Percentiles rank a stretch among this genome's conserved stretches.
These are phyloP conservation scores for Neopestalotiopsis sp. DNA, from an alignment of 2,329 filamentous ascomycete genomes.

Conservation along the genomic window DNA sequence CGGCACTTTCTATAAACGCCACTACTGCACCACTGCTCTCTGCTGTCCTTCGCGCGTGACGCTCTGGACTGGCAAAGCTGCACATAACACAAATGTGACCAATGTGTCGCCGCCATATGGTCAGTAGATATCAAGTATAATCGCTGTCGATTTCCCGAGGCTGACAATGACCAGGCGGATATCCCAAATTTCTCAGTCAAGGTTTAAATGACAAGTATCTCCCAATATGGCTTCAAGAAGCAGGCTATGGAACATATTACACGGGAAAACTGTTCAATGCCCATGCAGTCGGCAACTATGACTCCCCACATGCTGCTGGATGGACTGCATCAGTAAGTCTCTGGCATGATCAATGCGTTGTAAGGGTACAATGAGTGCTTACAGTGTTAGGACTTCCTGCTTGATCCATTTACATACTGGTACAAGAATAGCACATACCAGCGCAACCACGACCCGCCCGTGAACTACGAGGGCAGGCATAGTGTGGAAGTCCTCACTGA, in stretches of 20 bases:
- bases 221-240: constrained; percentile 71
- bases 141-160: constrained; percentile 34
- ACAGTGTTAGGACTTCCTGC: constrained; percentile 43
- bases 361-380: not conserved
- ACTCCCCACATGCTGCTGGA: constrained; percentile 60
- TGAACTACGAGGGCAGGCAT: constrained; percentile 60
- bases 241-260: constrained; percentile 75
- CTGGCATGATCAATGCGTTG: not conserved
- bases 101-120: constrained; percentile 61
- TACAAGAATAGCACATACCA: constrained; percentile 68
- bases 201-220: constrained; percentile 72
- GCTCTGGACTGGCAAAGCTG: constrained; percentile 68
- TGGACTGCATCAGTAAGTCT: constrained; percentile 56
- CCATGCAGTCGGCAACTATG: constrained; percentile 66
- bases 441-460: constrained; percentile 58
- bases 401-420: constrained; percentile 68
- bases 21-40: constrained; percentile 70
- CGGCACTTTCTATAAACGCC: constrained; percentile 65
- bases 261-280: constrained; percentile 74
- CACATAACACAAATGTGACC: constrained; percentile 76
- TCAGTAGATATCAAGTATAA: constrained; percentile 50
- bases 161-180: constrained; percentile 50
- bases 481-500: constrained; percentile 58
- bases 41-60: constrained; percentile 73
- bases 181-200: constrained; percentile 69